phyloP scores from a whole-genome alignment of 1,284 basidiomycete species.

The Golubevia sp. region DNA sequence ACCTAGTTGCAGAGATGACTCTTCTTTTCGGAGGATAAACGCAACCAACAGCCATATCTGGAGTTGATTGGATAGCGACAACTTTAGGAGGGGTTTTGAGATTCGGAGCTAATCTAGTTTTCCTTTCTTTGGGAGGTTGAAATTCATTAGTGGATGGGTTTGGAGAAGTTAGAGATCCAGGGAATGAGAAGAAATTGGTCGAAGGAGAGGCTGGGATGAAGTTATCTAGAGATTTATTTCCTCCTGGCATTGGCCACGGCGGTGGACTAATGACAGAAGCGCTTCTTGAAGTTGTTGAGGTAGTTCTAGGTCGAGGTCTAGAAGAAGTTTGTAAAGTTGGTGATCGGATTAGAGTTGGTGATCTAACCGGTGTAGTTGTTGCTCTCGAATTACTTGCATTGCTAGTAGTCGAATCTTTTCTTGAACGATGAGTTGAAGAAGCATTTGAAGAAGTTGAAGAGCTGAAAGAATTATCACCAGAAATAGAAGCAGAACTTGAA shows the following conservation, averaged over 20 bases:
- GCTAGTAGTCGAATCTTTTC: slow-evolving; percentile 28
- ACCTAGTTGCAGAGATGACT: slow-evolving; percentile 40
- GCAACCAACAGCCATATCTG: slow-evolving; percentile 41
- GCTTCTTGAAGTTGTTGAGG: not conserved
- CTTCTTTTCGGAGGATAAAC: slow-evolving; percentile 39
- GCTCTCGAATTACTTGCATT: slow-evolving; percentile 19
- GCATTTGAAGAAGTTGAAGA: not conserved
- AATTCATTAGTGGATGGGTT: slow-evolving; percentile 5
- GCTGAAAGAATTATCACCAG: not conserved
- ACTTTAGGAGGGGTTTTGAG: slow-evolving; percentile 29
- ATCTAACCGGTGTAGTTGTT: slow-evolving; percentile 6
- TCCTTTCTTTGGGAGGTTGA: not conserved
- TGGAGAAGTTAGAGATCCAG: not conserved
- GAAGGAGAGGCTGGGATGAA: not conserved
- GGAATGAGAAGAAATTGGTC: not conserved
- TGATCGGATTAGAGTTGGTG: not conserved
- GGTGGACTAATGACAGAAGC: not conserved
- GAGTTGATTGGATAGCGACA: slow-evolving; percentile 31
- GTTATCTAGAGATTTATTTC: not conserved
- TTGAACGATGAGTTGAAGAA: slow-evolving; percentile 9
- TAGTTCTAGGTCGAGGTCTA: not conserved
- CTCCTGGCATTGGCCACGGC: not conserved
- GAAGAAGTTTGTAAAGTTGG: not conserved
- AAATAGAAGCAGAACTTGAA: too few relatives aligned
- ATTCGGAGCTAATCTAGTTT: slow-evolving; percentile 37